These are phyloP conservation scores for Erodium moschatum DNA, from an alignment of 441 rosid genomes.

Conservation along the genomic window DNA sequence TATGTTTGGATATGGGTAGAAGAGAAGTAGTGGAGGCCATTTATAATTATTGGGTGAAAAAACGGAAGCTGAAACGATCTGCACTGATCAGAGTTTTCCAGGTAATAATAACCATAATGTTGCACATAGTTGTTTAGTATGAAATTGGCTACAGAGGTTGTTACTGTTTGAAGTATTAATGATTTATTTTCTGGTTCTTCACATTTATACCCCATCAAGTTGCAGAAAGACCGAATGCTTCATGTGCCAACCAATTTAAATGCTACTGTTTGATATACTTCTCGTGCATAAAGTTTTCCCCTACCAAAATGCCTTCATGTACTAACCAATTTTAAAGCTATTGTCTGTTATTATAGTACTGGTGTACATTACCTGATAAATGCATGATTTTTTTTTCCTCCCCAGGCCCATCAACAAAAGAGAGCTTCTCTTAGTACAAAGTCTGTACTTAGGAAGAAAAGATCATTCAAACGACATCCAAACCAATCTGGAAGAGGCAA, in stretches of 20 bases:
- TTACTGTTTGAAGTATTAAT: no score
- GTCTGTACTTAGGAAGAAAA: slow-evolving; percentile 63
- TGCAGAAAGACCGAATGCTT: background rate
- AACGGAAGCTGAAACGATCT: slow-evolving; percentile 54
- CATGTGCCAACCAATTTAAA: no score
- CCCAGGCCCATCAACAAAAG: slow-evolving; percentile 55
- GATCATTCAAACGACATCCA: slow-evolving; percentile 70
- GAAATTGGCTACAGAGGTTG: background rate
- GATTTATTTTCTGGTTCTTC: background rate
- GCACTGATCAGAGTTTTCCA: slow-evolving; percentile 67
- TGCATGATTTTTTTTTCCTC: slow-evolving; percentile 6
- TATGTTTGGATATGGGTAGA: slow-evolving; percentile 40
- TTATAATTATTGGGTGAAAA: slow-evolving; percentile 58
- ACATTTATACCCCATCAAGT: background rate
- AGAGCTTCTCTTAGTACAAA: slow-evolving; percentile 50
- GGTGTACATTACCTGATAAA: background rate
- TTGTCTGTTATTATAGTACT: no score
- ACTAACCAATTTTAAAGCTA: no score
- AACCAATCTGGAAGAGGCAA: slow-evolving; percentile 69
- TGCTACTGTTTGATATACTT: background rate
- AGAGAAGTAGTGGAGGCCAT: slow-evolving; percentile 61
- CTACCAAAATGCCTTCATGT: background rate
- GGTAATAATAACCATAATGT: slow-evolving; percentile 35
- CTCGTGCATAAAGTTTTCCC: background rate
- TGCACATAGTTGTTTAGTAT: slow-evolving; percentile 2